These are phyloP conservation scores for Fusarium agapanthi DNA, from an alignment of 2,329 filamentous ascomycete genomes.

Conservation along the genomic window DNA sequence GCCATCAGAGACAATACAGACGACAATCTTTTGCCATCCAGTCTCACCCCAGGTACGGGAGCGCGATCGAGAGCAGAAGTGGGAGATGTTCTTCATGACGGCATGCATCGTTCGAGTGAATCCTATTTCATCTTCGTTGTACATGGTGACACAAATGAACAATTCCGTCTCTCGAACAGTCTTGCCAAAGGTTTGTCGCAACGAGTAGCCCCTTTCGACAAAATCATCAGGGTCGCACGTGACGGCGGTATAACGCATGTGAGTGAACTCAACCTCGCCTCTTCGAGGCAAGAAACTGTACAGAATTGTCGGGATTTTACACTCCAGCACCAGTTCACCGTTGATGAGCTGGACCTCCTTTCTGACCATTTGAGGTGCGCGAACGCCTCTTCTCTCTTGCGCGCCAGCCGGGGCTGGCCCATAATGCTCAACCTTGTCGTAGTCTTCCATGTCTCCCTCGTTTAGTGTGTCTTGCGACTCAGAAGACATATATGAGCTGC, in stretches of 20 bases:
- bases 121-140: slow-evolving; percentile 96
- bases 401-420: slow-evolving; percentile 87
- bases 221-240: slow-evolving; percentile 98
- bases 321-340: slow-evolving; percentile 95
- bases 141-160: slow-evolving; percentile 98
- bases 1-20: slow-evolving; percentile 95
- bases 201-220: slow-evolving; percentile 84
- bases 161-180: slow-evolving; percentile 91
- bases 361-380: slow-evolving; percentile 86
- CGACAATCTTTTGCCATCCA: slow-evolving; percentile 99
- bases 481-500: slow-evolving; percentile 63
- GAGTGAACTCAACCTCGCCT: slow-evolving; percentile 95
- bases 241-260: slow-evolving; percentile 99
- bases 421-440: slow-evolving; percentile 79
- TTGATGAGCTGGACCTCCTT: slow-evolving; percentile 98
- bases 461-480: slow-evolving; percentile 65
- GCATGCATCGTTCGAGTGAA: slow-evolving; percentile 99
- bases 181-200: slow-evolving; percentile 87
- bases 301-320: slow-evolving; percentile 98
- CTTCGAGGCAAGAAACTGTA: slow-evolving; percentile 95
- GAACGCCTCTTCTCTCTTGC: slow-evolving; percentile 86
- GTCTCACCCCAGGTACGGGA: slow-evolving; percentile 96
- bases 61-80: slow-evolving; percentile 92
- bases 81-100: slow-evolving; percentile 96
- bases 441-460: slow-evolving; percentile 49